Base-by-base conservation (phyloP, 352 stramenopile species). In the Phytophthora cactorum region DNA sequence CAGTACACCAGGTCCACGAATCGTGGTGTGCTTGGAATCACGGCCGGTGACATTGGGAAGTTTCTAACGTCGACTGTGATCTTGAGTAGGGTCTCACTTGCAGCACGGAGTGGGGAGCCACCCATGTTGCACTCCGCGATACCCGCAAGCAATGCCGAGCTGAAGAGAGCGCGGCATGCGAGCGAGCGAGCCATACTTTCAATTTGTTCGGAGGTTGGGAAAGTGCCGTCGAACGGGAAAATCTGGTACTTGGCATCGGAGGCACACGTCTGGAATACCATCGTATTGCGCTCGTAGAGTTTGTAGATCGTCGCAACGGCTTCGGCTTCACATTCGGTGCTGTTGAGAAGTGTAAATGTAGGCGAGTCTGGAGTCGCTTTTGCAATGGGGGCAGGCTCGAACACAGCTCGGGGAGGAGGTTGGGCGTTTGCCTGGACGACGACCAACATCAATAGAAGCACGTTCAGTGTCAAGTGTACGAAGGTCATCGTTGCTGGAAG, bases 1-100 rank as follows among this genome's bases (percentile, higher is more conserved):
- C 80, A 90, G 17, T 77, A 39, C 62, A 90, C 71, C 43, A 90
- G 68, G 43, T 83, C 66, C 32, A 77, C 72, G 54, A 89, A 89
- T 29, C 80, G 71, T 22, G 79, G 52, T 12, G 73, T 74, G 17
- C 68, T 75, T 6, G 82, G 78, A 28, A 75, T 62, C 7, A 68
- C 59, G 29, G 28, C 55, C 3, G 61, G 39, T 11, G 52, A 31
- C 50, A 57, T 70, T 0, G 67, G 61, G 52, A 62, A 72, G 38
- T 63, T 66, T 43, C 57, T 66, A 10, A 63, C 58, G 12, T 82
- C 63, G n/a, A 87, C 69, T 10, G 68, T 68, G 44, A 87, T 61
- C 27, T 87, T 84, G 25, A 85, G 63, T 38, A 78, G 36, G 10
- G 79, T 81, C 51, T 88, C 77, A 25, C 61, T 74, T 0, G 69